Conservation (phyloP, 257 asterid genomes). For the Coffea canephora region DNA sequence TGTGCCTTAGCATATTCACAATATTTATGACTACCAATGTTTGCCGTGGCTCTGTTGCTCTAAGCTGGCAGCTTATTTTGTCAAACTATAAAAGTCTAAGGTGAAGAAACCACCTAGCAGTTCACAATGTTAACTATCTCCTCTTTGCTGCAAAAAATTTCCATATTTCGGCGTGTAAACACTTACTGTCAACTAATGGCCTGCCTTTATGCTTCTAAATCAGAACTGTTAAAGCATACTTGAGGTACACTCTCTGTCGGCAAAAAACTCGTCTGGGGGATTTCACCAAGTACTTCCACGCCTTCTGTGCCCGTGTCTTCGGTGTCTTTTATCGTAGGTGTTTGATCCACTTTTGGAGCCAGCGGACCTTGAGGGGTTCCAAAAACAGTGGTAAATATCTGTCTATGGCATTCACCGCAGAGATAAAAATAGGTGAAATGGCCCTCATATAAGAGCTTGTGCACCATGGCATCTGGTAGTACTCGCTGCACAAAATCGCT, state of each 20-base stretch:
- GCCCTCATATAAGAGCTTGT: slow-evolving; percentile 78
- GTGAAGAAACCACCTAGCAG: background rate
- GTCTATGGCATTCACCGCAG: slow-evolving; percentile 83
- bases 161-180: background rate
- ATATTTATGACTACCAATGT: background rate
- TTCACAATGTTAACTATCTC: background rate
- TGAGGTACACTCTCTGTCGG: slow-evolving; percentile 5
- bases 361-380: slow-evolving; percentile 85
- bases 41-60: slow-evolving; percentile 1
- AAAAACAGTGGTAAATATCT: slow-evolving; percentile 55
- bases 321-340: slow-evolving; percentile 25
- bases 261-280: slow-evolving; percentile 13
- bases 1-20: background rate
- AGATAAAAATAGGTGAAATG: slow-evolving; percentile 82
- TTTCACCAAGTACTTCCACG: slow-evolving; percentile 27
- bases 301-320: slow-evolving; percentile 20
- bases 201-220: slow-evolving; percentile 4
- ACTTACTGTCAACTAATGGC: background rate
- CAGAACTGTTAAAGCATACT: slow-evolving; percentile 18
- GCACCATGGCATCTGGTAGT: slow-evolving; percentile 82
- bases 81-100: background rate
- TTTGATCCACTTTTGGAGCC: slow-evolving; percentile 24
- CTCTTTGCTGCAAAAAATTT: slow-evolving; percentile 5
- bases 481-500: slow-evolving; percentile 77
- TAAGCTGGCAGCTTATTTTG: background rate